phyloP scores from a whole-genome alignment of 495 filamentous ascomycete genomes.

The Rhizodiscina lignyota region DNA sequence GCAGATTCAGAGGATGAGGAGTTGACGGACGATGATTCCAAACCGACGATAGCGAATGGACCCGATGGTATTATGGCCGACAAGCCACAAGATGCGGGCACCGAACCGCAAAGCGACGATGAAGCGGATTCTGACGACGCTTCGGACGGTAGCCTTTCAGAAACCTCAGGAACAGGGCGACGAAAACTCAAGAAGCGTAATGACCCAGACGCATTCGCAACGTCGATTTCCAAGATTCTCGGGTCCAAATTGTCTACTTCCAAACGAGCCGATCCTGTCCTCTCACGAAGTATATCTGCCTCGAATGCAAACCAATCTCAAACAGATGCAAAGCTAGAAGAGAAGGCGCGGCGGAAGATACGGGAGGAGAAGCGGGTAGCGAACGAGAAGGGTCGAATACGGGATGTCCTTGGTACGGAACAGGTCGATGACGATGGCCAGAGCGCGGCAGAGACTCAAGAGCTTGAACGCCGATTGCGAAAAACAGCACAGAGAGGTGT shows the following conservation, averaged over 20 bases:
- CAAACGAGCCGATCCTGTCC: conserved; percentile 70
- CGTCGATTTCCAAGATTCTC: conserved; percentile 81
- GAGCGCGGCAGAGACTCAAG: conserved; percentile 40
- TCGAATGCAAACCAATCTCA: conserved; percentile 45
- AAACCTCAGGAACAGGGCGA: background rate
- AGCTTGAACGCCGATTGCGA: conserved; percentile 62
- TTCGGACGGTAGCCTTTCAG: conserved; percentile 7
- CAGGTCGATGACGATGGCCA: conserved; percentile 15
- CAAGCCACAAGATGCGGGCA: conserved; percentile 16
- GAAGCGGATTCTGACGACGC: conserved; percentile 3
- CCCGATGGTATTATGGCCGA: conserved; percentile 21
- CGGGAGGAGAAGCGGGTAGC: conserved; percentile 67
- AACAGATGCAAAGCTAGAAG: conserved; percentile 60
- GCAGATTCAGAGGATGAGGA: conserved; percentile 41
- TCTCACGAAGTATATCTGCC: conserved; percentile 60
- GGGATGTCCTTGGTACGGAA: conserved; percentile 45
- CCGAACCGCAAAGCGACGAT: conserved; percentile 4
- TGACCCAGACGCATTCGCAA: conserved; percentile 78
- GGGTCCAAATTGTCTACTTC: conserved; percentile 65
- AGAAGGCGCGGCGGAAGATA: conserved; percentile 59
- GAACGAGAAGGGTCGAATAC: conserved; percentile 72
- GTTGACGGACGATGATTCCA: conserved; percentile 15
- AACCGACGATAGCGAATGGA: conserved; percentile 19
- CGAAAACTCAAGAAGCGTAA: conserved; percentile 46
- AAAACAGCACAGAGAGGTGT: conserved; percentile 86